Evolutionary conservation across 768 basidiomycete species (phyloP).

Genomic region (Leccinum subtestaceum): DNA sequence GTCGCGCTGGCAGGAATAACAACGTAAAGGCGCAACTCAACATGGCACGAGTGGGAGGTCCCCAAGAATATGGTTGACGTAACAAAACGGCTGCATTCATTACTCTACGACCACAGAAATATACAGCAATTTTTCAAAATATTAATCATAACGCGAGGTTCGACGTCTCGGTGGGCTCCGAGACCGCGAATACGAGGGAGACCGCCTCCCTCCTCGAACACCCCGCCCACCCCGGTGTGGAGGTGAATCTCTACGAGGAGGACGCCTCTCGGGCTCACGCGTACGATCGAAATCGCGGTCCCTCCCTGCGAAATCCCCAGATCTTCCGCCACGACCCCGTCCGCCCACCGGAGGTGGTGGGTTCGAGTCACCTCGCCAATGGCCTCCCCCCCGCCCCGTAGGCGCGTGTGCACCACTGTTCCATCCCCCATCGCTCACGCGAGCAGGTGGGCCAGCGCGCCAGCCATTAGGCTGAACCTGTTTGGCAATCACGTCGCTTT

Average conservation of each 20-base stretch:
- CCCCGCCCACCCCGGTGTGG: slow-evolving; percentile 47
- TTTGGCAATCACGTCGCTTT: slow-evolving; percentile 43
- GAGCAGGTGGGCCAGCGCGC: slow-evolving; percentile 35
- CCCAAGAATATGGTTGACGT: neutral
- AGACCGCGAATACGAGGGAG: slow-evolving; percentile 37
- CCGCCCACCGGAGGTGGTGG: slow-evolving; percentile 40
- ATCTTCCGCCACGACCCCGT: slow-evolving; percentile 42
- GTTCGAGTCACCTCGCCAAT: slow-evolving; percentile 74
- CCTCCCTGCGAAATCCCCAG: slow-evolving; percentile 33
- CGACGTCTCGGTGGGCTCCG: slow-evolving; percentile 42
- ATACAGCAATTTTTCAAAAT: slow-evolving; percentile 4
- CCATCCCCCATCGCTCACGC: slow-evolving; percentile 50
- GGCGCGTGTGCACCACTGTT: slow-evolving; percentile 37
- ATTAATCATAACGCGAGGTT: slow-evolving; percentile 33
- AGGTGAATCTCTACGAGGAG: slow-evolving; percentile 45
- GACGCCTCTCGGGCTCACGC: slow-evolving; percentile 47
- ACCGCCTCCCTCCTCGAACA: slow-evolving; percentile 41
- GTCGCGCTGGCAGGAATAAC: neutral
- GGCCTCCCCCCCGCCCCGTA: slow-evolving; percentile 57
- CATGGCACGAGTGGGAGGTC: neutral
- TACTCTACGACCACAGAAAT: neutral
- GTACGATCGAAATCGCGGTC: slow-evolving; percentile 38
- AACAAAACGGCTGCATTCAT: neutral
- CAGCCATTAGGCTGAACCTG: slow-evolving; percentile 36
- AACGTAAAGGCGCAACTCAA: neutral